Conservation (phyloP, 495 filamentous ascomycete genomes). For the Penicillium paradoxum region DNA sequence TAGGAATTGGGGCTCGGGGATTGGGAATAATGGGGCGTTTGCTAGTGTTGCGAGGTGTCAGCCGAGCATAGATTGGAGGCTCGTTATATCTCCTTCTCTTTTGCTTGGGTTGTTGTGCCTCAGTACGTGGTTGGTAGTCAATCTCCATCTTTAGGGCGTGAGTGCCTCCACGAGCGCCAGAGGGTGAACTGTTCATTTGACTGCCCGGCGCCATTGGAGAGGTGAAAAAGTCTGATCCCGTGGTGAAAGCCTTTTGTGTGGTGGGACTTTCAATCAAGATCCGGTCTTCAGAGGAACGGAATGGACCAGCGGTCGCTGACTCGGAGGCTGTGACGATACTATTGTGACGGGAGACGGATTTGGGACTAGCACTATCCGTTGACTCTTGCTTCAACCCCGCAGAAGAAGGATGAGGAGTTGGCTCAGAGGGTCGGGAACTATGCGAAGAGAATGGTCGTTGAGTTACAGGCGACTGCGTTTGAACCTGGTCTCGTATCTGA, state of each 20-base stretch:
- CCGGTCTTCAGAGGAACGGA: constrained; percentile 25
- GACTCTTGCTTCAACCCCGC: constrained; percentile 32
- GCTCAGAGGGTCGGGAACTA: constrained; percentile 29
- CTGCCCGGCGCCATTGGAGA: constrained; percentile 16
- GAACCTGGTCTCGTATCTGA: constrained; percentile 19
- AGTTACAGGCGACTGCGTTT: constrained; percentile 28
- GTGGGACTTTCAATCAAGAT: constrained; percentile 27
- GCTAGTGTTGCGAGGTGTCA: constrained; percentile 32
- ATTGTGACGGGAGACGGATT: constrained; percentile 34
- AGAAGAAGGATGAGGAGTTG: constrained; percentile 20
- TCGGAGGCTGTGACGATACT: constrained; percentile 20
- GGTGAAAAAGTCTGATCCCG: constrained; percentile 13
- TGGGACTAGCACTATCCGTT: constrained; percentile 43
- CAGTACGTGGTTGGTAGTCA: constrained; percentile 18
- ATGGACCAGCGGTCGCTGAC: constrained; percentile 4
- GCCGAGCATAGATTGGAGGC: constrained; percentile 45
- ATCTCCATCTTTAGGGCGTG: constrained; percentile 26
- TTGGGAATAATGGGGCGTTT: constrained; percentile 36
- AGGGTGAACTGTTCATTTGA: constrained; percentile 33
- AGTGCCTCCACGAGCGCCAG: constrained; percentile 7
- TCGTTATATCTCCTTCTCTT: constrained; percentile 41
- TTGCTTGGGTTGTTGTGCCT: constrained; percentile 28
- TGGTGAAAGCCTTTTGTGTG: constrained; percentile 7
- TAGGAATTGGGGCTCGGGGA: constrained; percentile 33
- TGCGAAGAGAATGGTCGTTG: constrained; percentile 24